phyloP scores from a whole-genome alignment of 176 grass and related monocot species.

The Ampelocalamus luodianensis region DNA sequence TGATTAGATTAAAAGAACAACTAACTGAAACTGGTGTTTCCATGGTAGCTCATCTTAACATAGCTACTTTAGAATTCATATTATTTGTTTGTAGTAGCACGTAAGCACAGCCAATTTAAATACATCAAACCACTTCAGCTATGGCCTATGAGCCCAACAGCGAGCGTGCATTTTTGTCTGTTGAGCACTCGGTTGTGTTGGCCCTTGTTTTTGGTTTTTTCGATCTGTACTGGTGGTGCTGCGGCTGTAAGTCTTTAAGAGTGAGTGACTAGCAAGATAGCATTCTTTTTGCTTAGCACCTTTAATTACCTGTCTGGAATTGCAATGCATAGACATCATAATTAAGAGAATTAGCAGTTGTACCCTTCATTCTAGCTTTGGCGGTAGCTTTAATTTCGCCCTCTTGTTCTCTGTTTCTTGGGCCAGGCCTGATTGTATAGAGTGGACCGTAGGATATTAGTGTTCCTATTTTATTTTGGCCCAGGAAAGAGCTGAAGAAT shows the following conservation, averaged over 20 bases:
- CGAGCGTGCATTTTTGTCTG: slow-evolving; percentile 44
- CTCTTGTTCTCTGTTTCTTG: too few relatives aligned
- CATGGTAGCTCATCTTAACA: not conserved
- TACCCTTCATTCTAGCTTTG: not conserved
- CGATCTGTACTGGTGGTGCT: not conserved
- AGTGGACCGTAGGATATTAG: too few relatives aligned
- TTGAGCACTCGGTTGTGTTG: slow-evolving; percentile 42
- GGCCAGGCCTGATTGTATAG: too few relatives aligned
- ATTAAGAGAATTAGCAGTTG: not conserved
- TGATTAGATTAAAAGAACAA: not conserved
- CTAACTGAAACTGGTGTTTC: not conserved
- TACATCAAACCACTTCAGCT: not conserved
- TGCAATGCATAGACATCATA: not conserved
- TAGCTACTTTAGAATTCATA: not conserved
- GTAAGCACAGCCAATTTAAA: not conserved
- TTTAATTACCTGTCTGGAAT: not conserved
- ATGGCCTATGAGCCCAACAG: not conserved
- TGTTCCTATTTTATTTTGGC: too few relatives aligned
- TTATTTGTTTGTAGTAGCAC: not conserved
- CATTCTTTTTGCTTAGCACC: slow-evolving; percentile 31
- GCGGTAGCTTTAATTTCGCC: too few relatives aligned
- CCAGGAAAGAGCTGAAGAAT: too few relatives aligned
- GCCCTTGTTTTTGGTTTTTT: slow-evolving; percentile 16
- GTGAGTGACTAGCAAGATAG: slow-evolving; percentile 37
- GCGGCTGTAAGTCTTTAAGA: slow-evolving; percentile 28